Evolutionary conservation across 2,329 filamentous ascomycete species (phyloP).

Genomic region (Drechslerella stenobrocha): DNA sequence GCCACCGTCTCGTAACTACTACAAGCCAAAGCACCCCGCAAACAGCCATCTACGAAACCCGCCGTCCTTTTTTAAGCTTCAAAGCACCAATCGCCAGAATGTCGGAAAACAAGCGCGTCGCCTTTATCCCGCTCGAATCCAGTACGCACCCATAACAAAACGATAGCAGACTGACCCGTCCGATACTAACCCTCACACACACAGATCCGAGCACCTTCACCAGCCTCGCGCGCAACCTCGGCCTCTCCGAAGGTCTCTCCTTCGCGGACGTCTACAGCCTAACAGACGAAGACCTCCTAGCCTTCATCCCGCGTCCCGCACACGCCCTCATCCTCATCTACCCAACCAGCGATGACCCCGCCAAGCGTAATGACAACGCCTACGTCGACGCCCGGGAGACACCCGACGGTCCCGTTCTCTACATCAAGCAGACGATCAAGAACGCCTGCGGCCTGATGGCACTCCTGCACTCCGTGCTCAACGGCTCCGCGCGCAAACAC

Average conservation of each 20-base stretch:
- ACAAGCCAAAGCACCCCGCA: not conserved
- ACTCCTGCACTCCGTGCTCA: constrained; percentile 77
- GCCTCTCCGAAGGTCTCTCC: constrained; percentile 73
- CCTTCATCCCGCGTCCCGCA: constrained; percentile 84
- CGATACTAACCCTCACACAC: constrained; percentile 33
- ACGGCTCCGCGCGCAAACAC: constrained; percentile 68
- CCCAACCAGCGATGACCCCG: constrained; percentile 66
- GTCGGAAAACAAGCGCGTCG: constrained; percentile 34
- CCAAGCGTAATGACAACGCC: constrained; percentile 51
- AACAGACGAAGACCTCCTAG: constrained; percentile 78
- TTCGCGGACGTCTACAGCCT: constrained; percentile 93
- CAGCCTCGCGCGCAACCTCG: constrained; percentile 76
- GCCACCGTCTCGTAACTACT: not conserved
- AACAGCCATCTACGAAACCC: not conserved
- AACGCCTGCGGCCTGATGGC: constrained; percentile 94
- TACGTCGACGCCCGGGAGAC: constrained; percentile 58
- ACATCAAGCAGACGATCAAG: constrained; percentile 93
- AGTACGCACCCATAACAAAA: constrained; percentile 18
- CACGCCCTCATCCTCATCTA: constrained; percentile 90
- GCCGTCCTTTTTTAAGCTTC: not conserved
- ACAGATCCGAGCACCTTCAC: constrained; percentile 81
- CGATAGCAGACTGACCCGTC: not conserved
- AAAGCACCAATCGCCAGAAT: constrained; percentile 3
- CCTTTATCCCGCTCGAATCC: constrained; percentile 45
- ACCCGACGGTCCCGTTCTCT: constrained; percentile 72